A percentile compares a stretch with the other conserved stretches of the same genome.
phyloP scores from a whole-genome alignment of 164 flowering plant genomes.

The Piper betle region DNA sequence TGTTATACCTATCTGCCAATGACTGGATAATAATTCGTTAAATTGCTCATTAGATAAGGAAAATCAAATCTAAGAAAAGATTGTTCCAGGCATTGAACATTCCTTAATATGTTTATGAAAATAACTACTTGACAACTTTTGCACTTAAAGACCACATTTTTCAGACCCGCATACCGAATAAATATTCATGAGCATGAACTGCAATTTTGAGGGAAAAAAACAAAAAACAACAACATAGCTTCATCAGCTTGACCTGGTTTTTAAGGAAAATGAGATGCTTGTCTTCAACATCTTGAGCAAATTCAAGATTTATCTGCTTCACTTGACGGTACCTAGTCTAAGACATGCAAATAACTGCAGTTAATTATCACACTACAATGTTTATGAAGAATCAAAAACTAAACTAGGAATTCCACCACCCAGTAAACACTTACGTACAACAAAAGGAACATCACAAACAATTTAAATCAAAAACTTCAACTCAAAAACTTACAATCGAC shows the following conservation, averaged over 20 bases:
- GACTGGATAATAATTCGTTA: too few species aligned
- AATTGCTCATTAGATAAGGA: too few species aligned
- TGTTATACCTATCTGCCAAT: too few species aligned
- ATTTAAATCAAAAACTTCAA: background rate
- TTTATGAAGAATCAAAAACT: background rate
- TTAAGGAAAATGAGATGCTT: conserved; percentile 39
- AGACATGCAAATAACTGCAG: conserved; percentile 2
- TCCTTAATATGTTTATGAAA: too few species aligned
- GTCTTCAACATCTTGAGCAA: conserved; percentile 80
- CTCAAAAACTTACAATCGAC: conserved; percentile 40
- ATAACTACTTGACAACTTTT: too few species aligned
- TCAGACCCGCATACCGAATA: background rate
- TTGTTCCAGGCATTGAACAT: too few species aligned
- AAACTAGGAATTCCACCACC: background rate
- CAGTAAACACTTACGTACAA: too few species aligned
- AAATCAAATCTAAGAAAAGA: too few species aligned
- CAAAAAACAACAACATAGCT: background rate
- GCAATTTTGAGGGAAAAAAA: background rate
- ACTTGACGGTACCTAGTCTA: conserved; percentile 61
- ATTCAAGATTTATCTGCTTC: conserved; percentile 64
- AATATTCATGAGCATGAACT: too few species aligned
- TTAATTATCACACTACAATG: background rate
- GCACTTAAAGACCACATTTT: background rate
- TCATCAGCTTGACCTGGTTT: conserved; percentile 31
- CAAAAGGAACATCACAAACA: background rate